Evolutionary conservation across 2,329 filamentous ascomycete genomes (phyloP).

Genomic region (Aspergillus arachidicola): DNA sequence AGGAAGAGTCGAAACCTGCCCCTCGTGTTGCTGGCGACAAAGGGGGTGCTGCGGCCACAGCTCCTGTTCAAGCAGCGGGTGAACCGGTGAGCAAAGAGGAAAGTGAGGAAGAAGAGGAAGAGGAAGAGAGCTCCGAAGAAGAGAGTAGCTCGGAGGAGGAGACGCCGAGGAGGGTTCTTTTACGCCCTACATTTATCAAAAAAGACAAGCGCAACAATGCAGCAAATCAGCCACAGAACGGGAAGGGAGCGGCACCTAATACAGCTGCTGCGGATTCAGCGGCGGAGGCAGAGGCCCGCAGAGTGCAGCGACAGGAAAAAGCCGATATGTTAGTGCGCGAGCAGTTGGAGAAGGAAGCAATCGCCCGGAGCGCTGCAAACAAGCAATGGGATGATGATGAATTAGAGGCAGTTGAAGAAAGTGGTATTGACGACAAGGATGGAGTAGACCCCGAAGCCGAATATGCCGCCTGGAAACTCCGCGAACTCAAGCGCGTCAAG

Average conservation of each 20-base stretch:
- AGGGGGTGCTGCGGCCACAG: slow-evolving; percentile 17
- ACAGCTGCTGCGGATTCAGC: slow-evolving; percentile 33
- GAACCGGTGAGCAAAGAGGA: slow-evolving; percentile 39
- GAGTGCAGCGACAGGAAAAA: slow-evolving; percentile 65
- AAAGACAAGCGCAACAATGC: slow-evolving; percentile 60
- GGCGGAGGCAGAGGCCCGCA: slow-evolving; percentile 45
- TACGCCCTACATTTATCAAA: slow-evolving; percentile 69
- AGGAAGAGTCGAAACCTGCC: slow-evolving; percentile 32
- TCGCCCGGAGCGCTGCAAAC: slow-evolving; percentile 72
- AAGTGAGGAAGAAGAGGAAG: slow-evolving; percentile 52
- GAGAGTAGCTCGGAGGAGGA: slow-evolving; percentile 61
- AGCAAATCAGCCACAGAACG: slow-evolving; percentile 25
- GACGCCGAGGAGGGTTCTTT: slow-evolving; percentile 56
- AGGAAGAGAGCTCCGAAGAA: slow-evolving; percentile 54
- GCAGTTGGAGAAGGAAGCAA: slow-evolving; percentile 80
- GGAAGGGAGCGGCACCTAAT: slow-evolving; percentile 16
- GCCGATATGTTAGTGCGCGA: slow-evolving; percentile 82
- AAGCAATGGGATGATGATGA: slow-evolving; percentile 80
- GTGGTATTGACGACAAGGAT: slow-evolving; percentile 86
- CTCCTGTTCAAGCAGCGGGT: slow-evolving; percentile 20
- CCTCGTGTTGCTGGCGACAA: slow-evolving; percentile 18
- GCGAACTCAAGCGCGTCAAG: slow-evolving; percentile 86
- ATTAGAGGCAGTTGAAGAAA: slow-evolving; percentile 66
- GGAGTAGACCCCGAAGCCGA: slow-evolving; percentile 85
- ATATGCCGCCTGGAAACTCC: slow-evolving; percentile 87